Evolutionary conservation across 2,329 filamentous ascomycete genomes (phyloP), one percentile per base, ranked within the genome.

Genomic region (Escovopsis sp.): DNA sequence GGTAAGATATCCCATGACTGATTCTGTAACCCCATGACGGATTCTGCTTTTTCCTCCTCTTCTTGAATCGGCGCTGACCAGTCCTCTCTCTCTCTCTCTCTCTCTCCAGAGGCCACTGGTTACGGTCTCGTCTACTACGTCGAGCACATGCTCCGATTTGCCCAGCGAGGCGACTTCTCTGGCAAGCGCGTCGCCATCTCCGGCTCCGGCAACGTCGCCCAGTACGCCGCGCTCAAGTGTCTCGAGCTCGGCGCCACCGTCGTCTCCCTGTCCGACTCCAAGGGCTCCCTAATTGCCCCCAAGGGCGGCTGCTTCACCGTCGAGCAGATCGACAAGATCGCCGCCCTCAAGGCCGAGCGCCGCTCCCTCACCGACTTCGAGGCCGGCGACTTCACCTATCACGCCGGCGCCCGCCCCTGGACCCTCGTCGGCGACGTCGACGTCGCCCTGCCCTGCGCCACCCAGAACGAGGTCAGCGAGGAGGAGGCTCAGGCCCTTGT

Each of bases 121-220:
- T 96, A 84, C 64, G 90, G 90, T 62, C 76, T 94, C 41, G 79
- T 94, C 60, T 96, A 96, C 75, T 93, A 94, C 60, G 84, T 94
- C 55, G 72, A 81, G 50, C 83, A 93, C 71, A 94, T 94, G 87
- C 87, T 96, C 55, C 68, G 81, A 60, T 79, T 94, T 61, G 83
- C 84, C 48, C 85, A 84, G 58, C 78, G 79, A 56, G 86, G 92
- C 55, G 73, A 71, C 47, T 93, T 93, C 67, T 62, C 72, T 43
- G 88, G 86, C 63, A 96, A 96, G 75, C 79, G 79, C 41, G 90
- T 96, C 38, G 84, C 88, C 59, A 80, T 98, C 60, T 94, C 90
- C 31, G 90, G 90, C 44, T 94, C 88, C 40, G 90, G 90, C 47
- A 98, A 98, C 66, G 90, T 96, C 37, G 90, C 90, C 23, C 90